Conservation (phyloP, 257 asterid species). For the Cordia subcordata region DNA sequence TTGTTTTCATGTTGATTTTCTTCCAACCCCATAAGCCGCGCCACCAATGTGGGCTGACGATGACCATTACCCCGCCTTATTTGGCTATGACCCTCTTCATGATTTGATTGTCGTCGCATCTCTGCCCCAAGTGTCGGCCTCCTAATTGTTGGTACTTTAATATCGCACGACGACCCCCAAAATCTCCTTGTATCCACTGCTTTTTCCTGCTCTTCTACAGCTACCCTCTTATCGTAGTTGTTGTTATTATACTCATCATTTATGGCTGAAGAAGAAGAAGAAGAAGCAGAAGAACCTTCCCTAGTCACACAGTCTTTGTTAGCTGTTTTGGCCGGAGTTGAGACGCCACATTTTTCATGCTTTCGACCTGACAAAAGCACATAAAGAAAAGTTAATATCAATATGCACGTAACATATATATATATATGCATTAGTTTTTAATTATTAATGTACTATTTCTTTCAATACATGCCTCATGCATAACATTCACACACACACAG, state of each 20-base stretch:
- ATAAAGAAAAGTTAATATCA: no score
- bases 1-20: slow-evolving; percentile 15
- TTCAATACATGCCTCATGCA: no score
- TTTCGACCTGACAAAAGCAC: slow-evolving; percentile 48
- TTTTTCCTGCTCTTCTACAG: slow-evolving; percentile 1
- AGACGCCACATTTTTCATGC: slow-evolving; percentile 28
- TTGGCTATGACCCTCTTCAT: slow-evolving; percentile 25
- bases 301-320: no score
- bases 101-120: slow-evolving; percentile 38
- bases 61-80: no score
- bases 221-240: no score
- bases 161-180: slow-evolving; percentile 23
- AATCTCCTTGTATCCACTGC: slow-evolving; percentile 2
- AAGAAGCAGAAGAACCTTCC: no score
- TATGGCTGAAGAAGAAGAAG: background rate
- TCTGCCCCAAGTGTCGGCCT: slow-evolving; percentile 63
- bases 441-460: no score
- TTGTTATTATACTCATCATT: slow-evolving; percentile 15
- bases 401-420: no score
- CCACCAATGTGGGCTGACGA: slow-evolving; percentile 39
- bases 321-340: slow-evolving; percentile 21
- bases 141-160: slow-evolving; percentile 34
- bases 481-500: no score
- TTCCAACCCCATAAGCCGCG: slow-evolving; percentile 74
- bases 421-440: no score